Evolutionary conservation across 2,329 filamentous ascomycete genomes (phyloP), one percentile per base, ranked within the genome.

Genomic region (Thielaviopsis ethacetica): DNA sequence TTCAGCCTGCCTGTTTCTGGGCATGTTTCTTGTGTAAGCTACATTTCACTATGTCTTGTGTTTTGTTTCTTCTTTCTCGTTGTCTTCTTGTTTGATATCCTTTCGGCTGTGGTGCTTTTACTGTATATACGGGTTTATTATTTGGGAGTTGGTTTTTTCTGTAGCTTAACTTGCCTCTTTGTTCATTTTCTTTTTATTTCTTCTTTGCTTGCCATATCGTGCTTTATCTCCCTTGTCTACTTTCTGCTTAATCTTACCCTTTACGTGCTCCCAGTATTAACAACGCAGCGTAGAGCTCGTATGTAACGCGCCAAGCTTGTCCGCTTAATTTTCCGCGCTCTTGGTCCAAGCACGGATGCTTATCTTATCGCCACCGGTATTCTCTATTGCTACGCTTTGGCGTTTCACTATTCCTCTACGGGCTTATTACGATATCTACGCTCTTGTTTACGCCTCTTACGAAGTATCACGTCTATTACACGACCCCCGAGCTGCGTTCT

Each of bases 21-120:
- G 56, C 17, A 19, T 58, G 30, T 26, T 58, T 17, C 34, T 58
- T 27, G 56, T 58, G 56, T 58, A 58, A 58, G 56, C 41, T 47
- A 17, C 41, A 47, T 47, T 47, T 47, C 9, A 19, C n/a, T 47
- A 47, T 47, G 34, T 41, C 15, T 41, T 41, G 34, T 47, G 41
- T 47, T 47, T 47, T n/a, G 41, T 47, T 47, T 47, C 3, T 4
- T 47, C 19, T 4, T 47, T 9, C 17, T n/a, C n/a, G n/a, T n/a
- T n/a, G n/a, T n/a, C 4, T 47, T 19, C 3, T 19, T 47, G 41
- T 47, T 19, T 47, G 10, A 5, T 47, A 19, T 47, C 19, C 13
- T 41, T 17, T 41, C 3, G 5, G 13, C 10, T 13, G 10, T 41
- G 38, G 15, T 41, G 4, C 13, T 13, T 13, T 41, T 41, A 41